Conservation (phyloP, 2,329 filamentous ascomycete genomes). For the Dactylellina sp. region DNA sequence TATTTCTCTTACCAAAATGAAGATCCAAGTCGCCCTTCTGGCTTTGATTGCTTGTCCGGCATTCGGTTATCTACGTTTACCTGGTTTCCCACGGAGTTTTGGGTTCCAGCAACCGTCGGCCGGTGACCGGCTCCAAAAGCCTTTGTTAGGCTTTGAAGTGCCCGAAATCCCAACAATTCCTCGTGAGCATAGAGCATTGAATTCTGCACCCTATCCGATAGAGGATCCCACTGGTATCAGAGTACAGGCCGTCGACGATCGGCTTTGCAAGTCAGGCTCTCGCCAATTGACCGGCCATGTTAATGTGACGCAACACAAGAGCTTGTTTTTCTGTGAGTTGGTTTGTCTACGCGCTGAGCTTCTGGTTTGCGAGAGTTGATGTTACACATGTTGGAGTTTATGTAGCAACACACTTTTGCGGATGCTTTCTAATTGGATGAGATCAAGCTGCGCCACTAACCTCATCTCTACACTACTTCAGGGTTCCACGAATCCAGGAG, state of each 20-base stretch:
- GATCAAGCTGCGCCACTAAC: no score
- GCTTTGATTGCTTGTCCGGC: slow-evolving; percentile 15
- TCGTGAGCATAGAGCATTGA: background rate
- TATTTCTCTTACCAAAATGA: slow-evolving; percentile 1
- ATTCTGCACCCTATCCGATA: slow-evolving; percentile 15
- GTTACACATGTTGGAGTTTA: slow-evolving; percentile 48
- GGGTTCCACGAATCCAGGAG: slow-evolving; percentile 99
- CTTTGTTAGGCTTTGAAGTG: slow-evolving; percentile 15
- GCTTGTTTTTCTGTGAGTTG: slow-evolving; percentile 53
- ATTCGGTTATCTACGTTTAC: slow-evolving; percentile 29
- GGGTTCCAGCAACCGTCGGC: slow-evolving; percentile 15
- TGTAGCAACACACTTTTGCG: slow-evolving; percentile 11
- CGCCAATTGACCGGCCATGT: slow-evolving; percentile 46
- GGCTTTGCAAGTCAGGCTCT: slow-evolving; percentile 45
- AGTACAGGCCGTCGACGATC: slow-evolving; percentile 35
- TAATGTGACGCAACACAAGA: slow-evolving; percentile 50
- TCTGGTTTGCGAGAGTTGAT: no score
- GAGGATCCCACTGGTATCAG: slow-evolving; percentile 35
- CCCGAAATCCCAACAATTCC: slow-evolving; percentile 6
- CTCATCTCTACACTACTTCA: slow-evolving; percentile 62
- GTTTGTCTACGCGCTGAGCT: no score
- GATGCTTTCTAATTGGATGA: no score
- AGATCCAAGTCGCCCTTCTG: background rate
- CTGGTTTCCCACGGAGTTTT: slow-evolving; percentile 9
- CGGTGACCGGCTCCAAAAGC: slow-evolving; percentile 14